phyloP scores from a whole-genome alignment of 129 eudicot species.

The Flaveria trinervia region DNA sequence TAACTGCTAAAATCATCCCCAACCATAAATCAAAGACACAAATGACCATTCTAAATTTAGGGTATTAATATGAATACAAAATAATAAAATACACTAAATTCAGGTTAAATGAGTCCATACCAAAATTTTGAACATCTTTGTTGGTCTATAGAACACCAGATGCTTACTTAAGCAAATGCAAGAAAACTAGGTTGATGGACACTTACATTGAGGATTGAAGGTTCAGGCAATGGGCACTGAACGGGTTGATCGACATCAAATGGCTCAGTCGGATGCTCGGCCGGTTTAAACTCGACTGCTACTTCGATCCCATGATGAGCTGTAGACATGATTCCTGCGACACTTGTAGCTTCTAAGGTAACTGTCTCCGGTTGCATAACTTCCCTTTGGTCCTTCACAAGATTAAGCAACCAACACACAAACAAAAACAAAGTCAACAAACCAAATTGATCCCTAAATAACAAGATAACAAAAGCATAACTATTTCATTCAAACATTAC shows the following conservation, averaged over 20 bases:
- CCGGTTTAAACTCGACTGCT: constrained; percentile 84
- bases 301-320: constrained; percentile 79
- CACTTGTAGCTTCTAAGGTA: constrained; percentile 34
- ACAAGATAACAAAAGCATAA: not conserved
- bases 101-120: too few species aligned
- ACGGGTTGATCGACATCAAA: constrained; percentile 81
- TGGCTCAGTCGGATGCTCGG: constrained; percentile 83
- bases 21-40: too few species aligned
- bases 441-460: not conserved
- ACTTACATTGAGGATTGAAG: constrained; percentile 93
- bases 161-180: not conserved
- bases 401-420: constrained; percentile 13
- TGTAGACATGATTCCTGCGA: constrained; percentile 37
- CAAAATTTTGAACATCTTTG: not conserved
- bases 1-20: not conserved
- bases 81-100: too few species aligned
- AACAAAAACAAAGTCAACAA: not conserved
- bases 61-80: too few species aligned
- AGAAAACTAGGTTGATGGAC: not conserved
- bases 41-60: too few species aligned
- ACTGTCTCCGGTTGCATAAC: constrained; percentile 47
- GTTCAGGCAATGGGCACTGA: constrained; percentile 92
- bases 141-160: not conserved
- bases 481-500: not conserved
- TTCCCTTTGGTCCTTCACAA: constrained; percentile 59